These are phyloP conservation scores for Canavalia gladiata DNA, from an alignment of 306 rosid species.

Conservation along the genomic window DNA sequence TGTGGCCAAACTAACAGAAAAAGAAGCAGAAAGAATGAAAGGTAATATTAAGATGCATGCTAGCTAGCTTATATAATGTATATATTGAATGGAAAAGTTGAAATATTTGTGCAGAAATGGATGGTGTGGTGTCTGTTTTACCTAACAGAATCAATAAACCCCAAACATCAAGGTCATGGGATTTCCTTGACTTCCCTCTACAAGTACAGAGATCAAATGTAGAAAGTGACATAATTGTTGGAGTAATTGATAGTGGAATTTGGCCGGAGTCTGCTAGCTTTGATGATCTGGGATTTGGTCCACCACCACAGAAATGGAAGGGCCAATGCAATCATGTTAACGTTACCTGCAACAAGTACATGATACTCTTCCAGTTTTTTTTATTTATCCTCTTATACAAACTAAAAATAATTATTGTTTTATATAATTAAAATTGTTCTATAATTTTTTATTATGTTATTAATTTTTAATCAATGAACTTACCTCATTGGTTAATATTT, in stretches of 20 bases:
- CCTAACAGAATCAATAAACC: not conserved
- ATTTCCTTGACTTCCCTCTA: not conserved
- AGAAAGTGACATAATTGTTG: slow-evolving; percentile 14
- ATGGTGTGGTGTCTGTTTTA: not conserved
- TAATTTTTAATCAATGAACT: too few species aligned
- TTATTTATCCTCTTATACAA: too few species aligned
- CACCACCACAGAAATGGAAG: slow-evolving; percentile 35
- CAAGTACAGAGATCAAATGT: not conserved
- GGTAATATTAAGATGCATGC: too few species aligned
- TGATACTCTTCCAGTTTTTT: too few species aligned
- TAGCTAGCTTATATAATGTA: not conserved
- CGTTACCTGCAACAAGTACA: slow-evolving; percentile 49
- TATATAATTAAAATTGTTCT: too few species aligned
- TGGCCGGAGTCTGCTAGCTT: slow-evolving; percentile 51
- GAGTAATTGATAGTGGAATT: slow-evolving; percentile 48
- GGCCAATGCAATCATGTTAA: slow-evolving; percentile 45
- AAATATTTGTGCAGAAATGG: not conserved
- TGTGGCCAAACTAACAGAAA: too few species aligned
- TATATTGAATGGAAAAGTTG: not conserved
- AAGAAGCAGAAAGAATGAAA: too few species aligned
- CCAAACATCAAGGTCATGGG: not conserved
- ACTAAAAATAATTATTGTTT: too few species aligned
- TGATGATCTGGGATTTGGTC: not conserved
- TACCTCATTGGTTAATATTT: too few species aligned
- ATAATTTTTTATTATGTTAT: too few species aligned